Evolutionary conservation across 2,329 filamentous ascomycete genomes (phyloP).

Genomic region (Juglanconis oblonga): DNA sequence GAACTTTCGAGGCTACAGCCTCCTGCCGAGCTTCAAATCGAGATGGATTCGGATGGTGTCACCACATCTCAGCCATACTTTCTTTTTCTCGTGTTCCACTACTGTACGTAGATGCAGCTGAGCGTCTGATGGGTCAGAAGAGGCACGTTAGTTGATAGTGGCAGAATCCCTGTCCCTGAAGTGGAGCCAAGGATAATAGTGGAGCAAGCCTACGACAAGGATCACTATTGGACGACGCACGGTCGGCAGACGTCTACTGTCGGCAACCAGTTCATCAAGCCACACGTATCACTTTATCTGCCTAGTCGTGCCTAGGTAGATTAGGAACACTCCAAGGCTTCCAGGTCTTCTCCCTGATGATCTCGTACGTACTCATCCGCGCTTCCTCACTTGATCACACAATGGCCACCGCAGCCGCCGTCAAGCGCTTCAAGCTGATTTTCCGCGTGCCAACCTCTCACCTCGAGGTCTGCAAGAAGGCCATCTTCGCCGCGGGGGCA

Average conservation of each 20-base stretch:
- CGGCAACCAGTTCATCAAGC: too few species aligned
- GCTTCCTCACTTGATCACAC: neutral
- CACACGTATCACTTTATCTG: too few species aligned
- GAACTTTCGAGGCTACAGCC: neutral
- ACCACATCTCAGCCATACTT: neutral
- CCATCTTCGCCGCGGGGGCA: slow-evolving; percentile 57
- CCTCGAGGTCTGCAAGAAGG: slow-evolving; percentile 50
- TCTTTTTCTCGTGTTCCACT: neutral
- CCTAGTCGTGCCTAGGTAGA: too few species aligned
- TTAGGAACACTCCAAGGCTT: too few species aligned
- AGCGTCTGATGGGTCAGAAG: neutral
- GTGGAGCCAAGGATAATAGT: neutral
- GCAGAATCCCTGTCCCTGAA: neutral
- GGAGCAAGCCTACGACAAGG: neutral
- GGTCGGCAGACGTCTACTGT: too few species aligned
- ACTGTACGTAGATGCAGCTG: neutral
- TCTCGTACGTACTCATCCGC: too few species aligned
- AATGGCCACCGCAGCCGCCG: neutral
- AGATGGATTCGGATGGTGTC: neutral
- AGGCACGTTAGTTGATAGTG: neutral
- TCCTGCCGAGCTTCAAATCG: too few species aligned
- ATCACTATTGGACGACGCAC: neutral
- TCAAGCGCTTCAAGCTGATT: slow-evolving; percentile 33
- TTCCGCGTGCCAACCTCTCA: slow-evolving; percentile 47
- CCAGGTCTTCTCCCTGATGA: too few species aligned